Conservation (phyloP, 208 protist species). For the Kentomonas sorsogonicus region DNA sequence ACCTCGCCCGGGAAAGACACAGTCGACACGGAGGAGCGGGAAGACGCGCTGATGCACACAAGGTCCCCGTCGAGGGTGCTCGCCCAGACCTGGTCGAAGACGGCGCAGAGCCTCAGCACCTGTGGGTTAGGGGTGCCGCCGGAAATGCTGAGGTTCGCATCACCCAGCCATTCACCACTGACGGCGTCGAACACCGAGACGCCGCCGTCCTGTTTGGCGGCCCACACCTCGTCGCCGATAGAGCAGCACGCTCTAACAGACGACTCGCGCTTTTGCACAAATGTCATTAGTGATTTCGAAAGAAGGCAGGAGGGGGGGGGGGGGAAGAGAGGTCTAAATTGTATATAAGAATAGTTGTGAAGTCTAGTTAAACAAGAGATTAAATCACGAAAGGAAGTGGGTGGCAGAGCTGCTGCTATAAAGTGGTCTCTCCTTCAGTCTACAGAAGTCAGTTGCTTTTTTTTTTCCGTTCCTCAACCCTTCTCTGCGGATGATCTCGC, state of each 20-base stretch:
- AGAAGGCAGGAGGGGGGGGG: not conserved
- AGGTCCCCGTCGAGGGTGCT: slow-evolving; percentile 36
- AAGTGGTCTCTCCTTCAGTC: too few species aligned
- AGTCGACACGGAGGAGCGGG: slow-evolving; percentile 12
- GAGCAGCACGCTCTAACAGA: slow-evolving; percentile 48
- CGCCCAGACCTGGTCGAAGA: slow-evolving; percentile 62
- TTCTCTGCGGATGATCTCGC: too few species aligned
- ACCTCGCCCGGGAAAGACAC: slow-evolving; percentile 30
- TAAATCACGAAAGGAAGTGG: not conserved
- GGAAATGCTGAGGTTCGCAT: slow-evolving; percentile 21
- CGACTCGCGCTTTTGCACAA: slow-evolving; percentile 14
- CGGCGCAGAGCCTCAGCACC: slow-evolving; percentile 30
- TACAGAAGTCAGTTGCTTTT: too few species aligned
- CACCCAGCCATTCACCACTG: slow-evolving; percentile 14
- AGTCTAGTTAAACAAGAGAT: not conserved
- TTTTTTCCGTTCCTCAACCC: too few species aligned
- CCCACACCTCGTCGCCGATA: slow-evolving; percentile 62
- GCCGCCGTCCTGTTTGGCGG: slow-evolving; percentile 47
- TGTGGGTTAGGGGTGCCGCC: slow-evolving; percentile 15
- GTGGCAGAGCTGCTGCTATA: too few species aligned
- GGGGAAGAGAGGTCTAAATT: not conserved
- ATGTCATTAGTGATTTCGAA: slow-evolving; percentile 16
- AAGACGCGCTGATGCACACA: slow-evolving; percentile 27
- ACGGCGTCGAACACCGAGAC: slow-evolving; percentile 37
- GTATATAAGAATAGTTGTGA: not conserved